Conservation (phyloP, 2,329 filamentous ascomycete genomes). For the Diaporthe batatas region DNA sequence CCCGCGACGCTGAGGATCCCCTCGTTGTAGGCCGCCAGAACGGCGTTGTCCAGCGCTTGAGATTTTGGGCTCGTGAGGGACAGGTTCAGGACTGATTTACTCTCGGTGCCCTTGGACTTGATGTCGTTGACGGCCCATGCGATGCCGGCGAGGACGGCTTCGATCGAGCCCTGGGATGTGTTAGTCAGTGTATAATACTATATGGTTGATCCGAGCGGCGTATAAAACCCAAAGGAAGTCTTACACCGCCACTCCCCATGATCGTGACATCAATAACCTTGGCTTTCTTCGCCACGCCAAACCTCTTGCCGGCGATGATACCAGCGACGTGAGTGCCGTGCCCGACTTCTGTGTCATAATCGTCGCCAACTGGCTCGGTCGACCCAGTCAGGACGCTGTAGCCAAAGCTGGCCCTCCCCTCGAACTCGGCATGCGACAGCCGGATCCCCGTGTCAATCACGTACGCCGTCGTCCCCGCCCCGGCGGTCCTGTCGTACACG, state of each 20-base stretch:
- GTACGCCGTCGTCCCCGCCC: slow-evolving; percentile 53
- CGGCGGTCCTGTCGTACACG: slow-evolving; percentile 46
- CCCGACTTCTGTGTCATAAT: slow-evolving; percentile 47
- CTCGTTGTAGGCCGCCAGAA: slow-evolving; percentile 47
- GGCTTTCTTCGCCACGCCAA: slow-evolving; percentile 51
- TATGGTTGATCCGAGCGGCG: neutral
- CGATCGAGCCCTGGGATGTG: slow-evolving; percentile 17
- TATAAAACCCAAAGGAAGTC: neutral
- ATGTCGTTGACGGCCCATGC: slow-evolving; percentile 46
- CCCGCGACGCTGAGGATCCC: slow-evolving; percentile 58
- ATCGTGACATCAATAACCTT: slow-evolving; percentile 52
- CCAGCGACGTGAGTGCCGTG: slow-evolving; percentile 53
- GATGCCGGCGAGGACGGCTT: slow-evolving; percentile 43
- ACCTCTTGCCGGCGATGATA: slow-evolving; percentile 48
- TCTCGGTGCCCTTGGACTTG: slow-evolving; percentile 31
- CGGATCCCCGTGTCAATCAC: slow-evolving; percentile 61
- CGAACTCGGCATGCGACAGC: slow-evolving; percentile 52
- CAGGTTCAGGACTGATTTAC: slow-evolving; percentile 12
- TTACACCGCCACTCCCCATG: slow-evolving; percentile 38
- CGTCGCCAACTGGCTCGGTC: slow-evolving; percentile 10
- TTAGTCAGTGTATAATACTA: neutral
- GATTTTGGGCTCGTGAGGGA: neutral
- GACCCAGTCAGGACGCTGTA: slow-evolving; percentile 45
- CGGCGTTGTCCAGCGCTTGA: neutral
- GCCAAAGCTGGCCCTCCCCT: slow-evolving; percentile 48